These are phyloP conservation scores for Sclerotinia nivalis DNA, from an alignment of 2,329 filamentous ascomycete genomes.

Conservation along the genomic window DNA sequence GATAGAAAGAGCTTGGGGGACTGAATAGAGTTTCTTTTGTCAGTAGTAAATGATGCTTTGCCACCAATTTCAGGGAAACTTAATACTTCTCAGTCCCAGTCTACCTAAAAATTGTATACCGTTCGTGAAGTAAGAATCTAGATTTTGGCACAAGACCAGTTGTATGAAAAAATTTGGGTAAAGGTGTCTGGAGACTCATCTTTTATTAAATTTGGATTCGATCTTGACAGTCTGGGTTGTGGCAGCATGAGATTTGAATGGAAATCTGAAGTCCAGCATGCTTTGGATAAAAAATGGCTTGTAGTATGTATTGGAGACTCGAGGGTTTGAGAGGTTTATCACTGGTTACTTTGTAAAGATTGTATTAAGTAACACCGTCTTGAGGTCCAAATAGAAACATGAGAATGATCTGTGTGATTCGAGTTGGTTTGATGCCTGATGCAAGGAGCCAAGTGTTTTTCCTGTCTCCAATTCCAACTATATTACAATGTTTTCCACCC, in stretches of 20 bases:
- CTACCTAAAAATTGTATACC: too few species aligned
- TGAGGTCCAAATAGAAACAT: not conserved
- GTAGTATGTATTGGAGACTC: not conserved
- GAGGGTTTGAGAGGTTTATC: not conserved
- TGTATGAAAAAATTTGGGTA: fast-evolving
- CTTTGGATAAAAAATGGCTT: not conserved
- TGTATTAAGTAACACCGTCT: fast-evolving
- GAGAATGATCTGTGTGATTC: not conserved
- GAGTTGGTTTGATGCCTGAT: not conserved
- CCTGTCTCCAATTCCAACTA: not conserved
- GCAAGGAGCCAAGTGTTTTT: not conserved
- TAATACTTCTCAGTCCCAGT: not conserved
- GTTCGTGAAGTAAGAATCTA: not conserved
- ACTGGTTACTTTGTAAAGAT: not conserved
- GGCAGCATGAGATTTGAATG: not conserved
- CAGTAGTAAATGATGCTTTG: not conserved
- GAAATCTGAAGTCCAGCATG: not conserved
- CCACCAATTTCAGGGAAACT: not conserved
- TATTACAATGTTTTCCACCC: not conserved
- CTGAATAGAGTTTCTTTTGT: not conserved
- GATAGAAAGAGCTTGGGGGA: too few species aligned
- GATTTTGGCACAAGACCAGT: too few species aligned
- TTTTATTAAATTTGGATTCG: not conserved
- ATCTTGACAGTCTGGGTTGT: not conserved
- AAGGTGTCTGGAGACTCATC: not conserved